Evolutionary conservation across 768 basidiomycete genomes (phyloP).

Genomic region (Phylloporus scabripes): DNA sequence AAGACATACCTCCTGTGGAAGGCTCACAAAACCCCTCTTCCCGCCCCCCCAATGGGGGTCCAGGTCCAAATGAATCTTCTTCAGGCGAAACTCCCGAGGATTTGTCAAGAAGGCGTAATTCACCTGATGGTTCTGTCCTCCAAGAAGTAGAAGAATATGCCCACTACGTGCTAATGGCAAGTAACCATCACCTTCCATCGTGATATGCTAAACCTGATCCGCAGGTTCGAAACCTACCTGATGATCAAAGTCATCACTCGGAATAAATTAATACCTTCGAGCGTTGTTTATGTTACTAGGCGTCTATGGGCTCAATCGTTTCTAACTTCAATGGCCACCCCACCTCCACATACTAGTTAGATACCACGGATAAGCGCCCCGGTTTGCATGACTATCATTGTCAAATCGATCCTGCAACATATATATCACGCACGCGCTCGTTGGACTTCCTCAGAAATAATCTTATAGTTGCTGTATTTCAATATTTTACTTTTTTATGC

Average conservation of each 20-base stretch:
- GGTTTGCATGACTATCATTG: constrained; percentile 7
- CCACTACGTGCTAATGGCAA: constrained; percentile 49
- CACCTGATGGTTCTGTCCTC: constrained; percentile 21
- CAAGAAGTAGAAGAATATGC: constrained; percentile 55
- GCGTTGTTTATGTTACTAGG: constrained; percentile 4
- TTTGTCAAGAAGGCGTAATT: constrained; percentile 19
- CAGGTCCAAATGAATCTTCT: constrained; percentile 4
- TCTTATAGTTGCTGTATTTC: constrained; percentile 8
- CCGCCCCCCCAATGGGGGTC: constrained; percentile 1
- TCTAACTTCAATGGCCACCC: neutral
- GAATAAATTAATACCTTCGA: constrained; percentile 7
- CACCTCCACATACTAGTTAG: constrained; percentile 14
- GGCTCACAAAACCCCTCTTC: constrained; percentile 29
- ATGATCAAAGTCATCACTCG: constrained; percentile 34
- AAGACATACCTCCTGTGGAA: constrained; percentile 13
- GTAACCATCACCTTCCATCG: constrained; percentile 14
- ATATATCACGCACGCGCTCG: constrained; percentile 13
- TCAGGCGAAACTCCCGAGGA: constrained; percentile 25
- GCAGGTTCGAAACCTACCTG: constrained; percentile 55
- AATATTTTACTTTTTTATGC: neutral
- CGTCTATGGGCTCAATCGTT: constrained; percentile 4
- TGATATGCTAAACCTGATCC: constrained; percentile 10
- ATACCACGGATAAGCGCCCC: constrained; percentile 10
- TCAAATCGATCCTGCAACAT: constrained; percentile 9
- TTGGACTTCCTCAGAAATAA: too few relatives aligned